Evolutionary conservation across 805 yeast species (phyloP).

Genomic region (Saccharomyces jurei): DNA sequence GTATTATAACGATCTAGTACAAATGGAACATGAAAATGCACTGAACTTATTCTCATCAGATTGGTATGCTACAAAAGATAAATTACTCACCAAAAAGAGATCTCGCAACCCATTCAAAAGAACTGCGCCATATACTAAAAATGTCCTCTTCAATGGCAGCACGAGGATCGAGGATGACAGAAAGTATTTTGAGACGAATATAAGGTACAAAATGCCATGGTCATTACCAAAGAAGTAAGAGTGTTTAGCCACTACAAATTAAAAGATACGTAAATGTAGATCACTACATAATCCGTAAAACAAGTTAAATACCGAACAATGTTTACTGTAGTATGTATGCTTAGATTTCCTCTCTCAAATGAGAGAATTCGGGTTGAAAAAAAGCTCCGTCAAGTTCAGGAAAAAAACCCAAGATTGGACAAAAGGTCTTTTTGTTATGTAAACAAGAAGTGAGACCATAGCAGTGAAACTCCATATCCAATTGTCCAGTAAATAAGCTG

Average conservation of each 20-base stretch:
- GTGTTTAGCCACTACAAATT: not conserved
- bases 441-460: not conserved
- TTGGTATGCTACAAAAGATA: conserved; percentile 46
- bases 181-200: conserved; percentile 12
- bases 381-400: not conserved
- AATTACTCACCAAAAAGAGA: conserved; percentile 40
- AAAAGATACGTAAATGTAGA: not conserved
- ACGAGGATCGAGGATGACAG: conserved; percentile 11
- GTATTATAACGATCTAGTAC: conserved; percentile 42
- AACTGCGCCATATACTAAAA: conserved; percentile 31
- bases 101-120: conserved; percentile 51
- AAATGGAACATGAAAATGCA: conserved; percentile 47
- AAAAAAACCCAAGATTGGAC: not conserved
- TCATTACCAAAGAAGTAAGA: conserved; percentile 4
- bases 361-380: not conserved
- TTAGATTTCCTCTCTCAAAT: not conserved
- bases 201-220: conserved; percentile 29
- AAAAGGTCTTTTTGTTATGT: not conserved
- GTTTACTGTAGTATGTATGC: not conserved
- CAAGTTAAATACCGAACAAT: not conserved
- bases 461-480: not conserved
- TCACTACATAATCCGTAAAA: not conserved
- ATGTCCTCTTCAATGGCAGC: conserved; percentile 7
- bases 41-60: conserved; percentile 45
- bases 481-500: not conserved